These are phyloP conservation scores for Epichloe baconii DNA, from an alignment of 2,329 filamentous ascomycete genomes.

Conservation along the genomic window DNA sequence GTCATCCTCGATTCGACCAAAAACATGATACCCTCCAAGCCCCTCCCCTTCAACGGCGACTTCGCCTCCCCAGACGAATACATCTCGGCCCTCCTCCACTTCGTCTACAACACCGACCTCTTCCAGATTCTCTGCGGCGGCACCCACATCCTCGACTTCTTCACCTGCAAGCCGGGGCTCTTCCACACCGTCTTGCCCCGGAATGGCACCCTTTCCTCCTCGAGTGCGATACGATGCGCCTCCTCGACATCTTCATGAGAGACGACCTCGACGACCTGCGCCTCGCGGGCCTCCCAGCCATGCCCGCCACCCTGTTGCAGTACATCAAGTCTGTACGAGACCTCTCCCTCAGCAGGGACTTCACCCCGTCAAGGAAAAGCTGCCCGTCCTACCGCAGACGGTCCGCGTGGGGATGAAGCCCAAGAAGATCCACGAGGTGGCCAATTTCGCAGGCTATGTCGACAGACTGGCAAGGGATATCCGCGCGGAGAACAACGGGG, in stretches of 20 bases:
- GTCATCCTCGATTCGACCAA: not conserved
- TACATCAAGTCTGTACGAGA: conserved; percentile 62
- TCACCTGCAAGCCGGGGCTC: conserved; percentile 71
- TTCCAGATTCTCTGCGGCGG: conserved; percentile 89
- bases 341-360: conserved; percentile 53
- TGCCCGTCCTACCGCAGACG: conserved; percentile 50
- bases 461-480: conserved; percentile 47
- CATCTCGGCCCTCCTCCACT: conserved; percentile 62
- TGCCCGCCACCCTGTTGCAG: conserved; percentile 46
- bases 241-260: conserved; percentile 70
- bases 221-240: conserved; percentile 54
- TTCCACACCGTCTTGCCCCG: conserved; percentile 65
- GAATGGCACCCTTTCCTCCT: conserved; percentile 77
- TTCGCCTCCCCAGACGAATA: conserved; percentile 66
- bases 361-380: conserved; percentile 30
- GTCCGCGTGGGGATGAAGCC: conserved; percentile 85
- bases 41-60: conserved; percentile 55
- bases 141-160: conserved; percentile 95
- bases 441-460: conserved; percentile 79
- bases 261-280: conserved; percentile 46
- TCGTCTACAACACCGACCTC: conserved; percentile 58
- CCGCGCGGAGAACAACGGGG: conserved; percentile 30
- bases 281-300: conserved; percentile 16
- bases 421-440: conserved; percentile 92
- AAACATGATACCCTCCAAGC: conserved; percentile 18